Conservation (phyloP, 2,329 filamentous ascomycete genomes). For the Pseudogymnoascus sp. region DNA sequence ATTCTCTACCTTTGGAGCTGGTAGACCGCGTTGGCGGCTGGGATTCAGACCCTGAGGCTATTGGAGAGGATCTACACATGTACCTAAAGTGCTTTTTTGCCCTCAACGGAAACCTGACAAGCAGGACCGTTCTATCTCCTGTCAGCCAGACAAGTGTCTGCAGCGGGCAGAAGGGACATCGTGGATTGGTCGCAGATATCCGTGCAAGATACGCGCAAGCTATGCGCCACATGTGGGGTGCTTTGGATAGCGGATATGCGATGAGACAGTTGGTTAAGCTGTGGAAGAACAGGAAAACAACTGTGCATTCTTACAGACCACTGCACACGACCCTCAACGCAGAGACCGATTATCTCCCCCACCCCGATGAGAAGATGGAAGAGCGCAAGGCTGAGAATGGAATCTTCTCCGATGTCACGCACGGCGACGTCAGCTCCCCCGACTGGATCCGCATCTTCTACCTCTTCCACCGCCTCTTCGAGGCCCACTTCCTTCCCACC, state of each 20-base stretch:
- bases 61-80: conserved; percentile 72
- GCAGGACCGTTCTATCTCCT: conserved; percentile 57
- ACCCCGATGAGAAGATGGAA: conserved; percentile 14
- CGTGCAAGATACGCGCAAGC: conserved; percentile 64
- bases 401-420: conserved; percentile 48
- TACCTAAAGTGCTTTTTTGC: conserved; percentile 73
- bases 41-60: conserved; percentile 64
- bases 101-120: conserved; percentile 60
- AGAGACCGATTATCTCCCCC: conserved; percentile 22
- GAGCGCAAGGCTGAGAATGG: conserved; percentile 35
- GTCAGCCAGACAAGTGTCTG: conserved; percentile 68
- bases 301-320: conserved; percentile 46
- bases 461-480: conserved; percentile 61
- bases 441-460: conserved; percentile 51
- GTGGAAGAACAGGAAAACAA: conserved; percentile 51
- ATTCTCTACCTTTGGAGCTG: conserved; percentile 60
- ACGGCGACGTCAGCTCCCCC: conserved; percentile 43
- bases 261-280: conserved; percentile 51
- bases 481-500: conserved; percentile 64
- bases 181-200: conserved; percentile 50
- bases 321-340: conserved; percentile 44
- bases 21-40: conserved; percentile 64
- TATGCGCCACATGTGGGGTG: conserved; percentile 69
- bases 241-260: conserved; percentile 61
- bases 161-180: conserved; percentile 45